Evolutionary conservation across 1,284 basidiomycete genomes (phyloP).

Genomic region (Apiotrichum mycotoxinovorans): DNA sequence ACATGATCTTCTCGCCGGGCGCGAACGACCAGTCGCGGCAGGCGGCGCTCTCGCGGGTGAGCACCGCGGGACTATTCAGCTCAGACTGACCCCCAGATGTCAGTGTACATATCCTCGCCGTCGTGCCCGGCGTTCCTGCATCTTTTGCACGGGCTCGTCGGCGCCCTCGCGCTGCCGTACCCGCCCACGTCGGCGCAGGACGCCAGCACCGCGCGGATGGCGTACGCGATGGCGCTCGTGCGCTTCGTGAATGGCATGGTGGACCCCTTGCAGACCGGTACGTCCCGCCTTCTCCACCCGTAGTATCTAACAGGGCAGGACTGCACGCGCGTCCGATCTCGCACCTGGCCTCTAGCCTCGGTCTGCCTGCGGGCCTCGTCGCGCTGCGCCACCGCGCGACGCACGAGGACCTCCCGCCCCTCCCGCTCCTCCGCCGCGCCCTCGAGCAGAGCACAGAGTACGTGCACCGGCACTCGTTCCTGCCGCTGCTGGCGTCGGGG

Average conservation of each 20-base stretch:
- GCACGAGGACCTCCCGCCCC: slow-evolving; percentile 88
- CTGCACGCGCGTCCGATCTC: slow-evolving; percentile 82
- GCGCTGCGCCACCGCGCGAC: slow-evolving; percentile 91
- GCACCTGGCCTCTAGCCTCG: slow-evolving; percentile 78
- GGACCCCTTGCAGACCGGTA: slow-evolving; percentile 84
- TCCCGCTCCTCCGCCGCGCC: slow-evolving; percentile 73
- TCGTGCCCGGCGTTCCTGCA: slow-evolving; percentile 63
- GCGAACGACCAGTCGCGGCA: slow-evolving; percentile 58
- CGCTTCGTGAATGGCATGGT: slow-evolving; percentile 92
- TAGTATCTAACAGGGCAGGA: slow-evolving; percentile 17
- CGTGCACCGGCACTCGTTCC: slow-evolving; percentile 70
- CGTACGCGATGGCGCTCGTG: slow-evolving; percentile 65
- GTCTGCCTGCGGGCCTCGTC: slow-evolving; percentile 85
- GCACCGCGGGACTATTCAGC: slow-evolving; percentile 31
- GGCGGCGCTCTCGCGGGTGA: slow-evolving; percentile 67
- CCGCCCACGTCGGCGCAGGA: slow-evolving; percentile 58
- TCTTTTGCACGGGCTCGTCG: slow-evolving; percentile 60
- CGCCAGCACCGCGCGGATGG: slow-evolving; percentile 55
- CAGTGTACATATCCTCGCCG: slow-evolving; percentile 66
- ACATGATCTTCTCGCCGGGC: slow-evolving; percentile 71
- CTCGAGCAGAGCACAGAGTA: slow-evolving; percentile 61
- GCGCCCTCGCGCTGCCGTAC: slow-evolving; percentile 58
- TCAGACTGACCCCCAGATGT: slow-evolving; percentile 55
- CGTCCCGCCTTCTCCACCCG: slow-evolving; percentile 28
- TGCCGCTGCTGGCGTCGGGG: slow-evolving; percentile 62